These are phyloP conservation scores for Exsudoporus floridanus DNA, from an alignment of 1,284 basidiomycete genomes.

Conservation along the genomic window DNA sequence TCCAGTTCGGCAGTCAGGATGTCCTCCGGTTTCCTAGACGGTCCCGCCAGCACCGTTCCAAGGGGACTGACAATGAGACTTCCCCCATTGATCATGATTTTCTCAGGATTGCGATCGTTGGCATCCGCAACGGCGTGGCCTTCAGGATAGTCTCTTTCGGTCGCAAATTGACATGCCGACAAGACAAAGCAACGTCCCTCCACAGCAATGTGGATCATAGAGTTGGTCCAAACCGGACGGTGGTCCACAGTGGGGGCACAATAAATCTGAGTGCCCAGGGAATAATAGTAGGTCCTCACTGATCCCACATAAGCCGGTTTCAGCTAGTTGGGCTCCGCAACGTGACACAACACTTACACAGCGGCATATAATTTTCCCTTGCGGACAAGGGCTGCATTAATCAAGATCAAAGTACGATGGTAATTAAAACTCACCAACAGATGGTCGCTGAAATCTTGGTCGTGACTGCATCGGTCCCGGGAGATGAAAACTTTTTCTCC, in stretches of 20 bases:
- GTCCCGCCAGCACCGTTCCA: slow-evolving; percentile 68
- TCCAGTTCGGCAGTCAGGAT: slow-evolving; percentile 66
- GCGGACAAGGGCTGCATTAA: not conserved
- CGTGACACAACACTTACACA: slow-evolving; percentile 42
- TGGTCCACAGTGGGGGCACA: slow-evolving; percentile 73
- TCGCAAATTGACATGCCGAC: slow-evolving; percentile 62
- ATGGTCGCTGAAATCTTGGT: slow-evolving; percentile 62
- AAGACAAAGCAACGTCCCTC: slow-evolving; percentile 79
- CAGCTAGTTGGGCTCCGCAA: not conserved
- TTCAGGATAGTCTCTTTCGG: slow-evolving; percentile 59
- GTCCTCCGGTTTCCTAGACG: slow-evolving; percentile 59
- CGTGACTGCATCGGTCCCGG: slow-evolving; percentile 33
- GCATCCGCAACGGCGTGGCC: slow-evolving; percentile 50
- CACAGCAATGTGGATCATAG: slow-evolving; percentile 72
- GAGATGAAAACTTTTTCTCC: slow-evolving; percentile 35
- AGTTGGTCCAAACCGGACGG: slow-evolving; percentile 60
- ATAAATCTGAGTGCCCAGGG: slow-evolving; percentile 61
- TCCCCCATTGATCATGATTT: slow-evolving; percentile 68
- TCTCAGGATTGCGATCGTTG: slow-evolving; percentile 44
- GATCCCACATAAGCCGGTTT: not conserved
- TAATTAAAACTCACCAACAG: slow-evolving; percentile 55
- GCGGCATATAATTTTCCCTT: slow-evolving; percentile 79
- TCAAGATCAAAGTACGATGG: not conserved
- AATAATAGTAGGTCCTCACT: slow-evolving; percentile 65
- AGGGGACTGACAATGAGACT: slow-evolving; percentile 68